phyloP scores from a whole-genome alignment of 441 rosid species.

The Aquilaria agallochum region DNA sequence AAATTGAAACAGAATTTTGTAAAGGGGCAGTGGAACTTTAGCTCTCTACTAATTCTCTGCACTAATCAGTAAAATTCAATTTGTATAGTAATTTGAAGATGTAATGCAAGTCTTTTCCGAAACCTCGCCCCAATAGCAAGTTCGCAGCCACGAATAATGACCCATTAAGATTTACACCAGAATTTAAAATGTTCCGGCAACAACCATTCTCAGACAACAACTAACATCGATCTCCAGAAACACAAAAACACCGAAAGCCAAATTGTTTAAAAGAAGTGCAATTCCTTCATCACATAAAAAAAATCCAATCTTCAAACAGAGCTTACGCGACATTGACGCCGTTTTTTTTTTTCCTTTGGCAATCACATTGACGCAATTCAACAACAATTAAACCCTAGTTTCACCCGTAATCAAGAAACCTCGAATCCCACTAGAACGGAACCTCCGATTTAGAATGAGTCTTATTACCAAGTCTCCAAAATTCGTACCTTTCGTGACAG shows the following conservation, averaged over 20 bases:
- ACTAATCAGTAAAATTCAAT: too few relatives aligned
- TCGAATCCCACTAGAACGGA: neutral
- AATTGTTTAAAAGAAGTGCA: neutral
- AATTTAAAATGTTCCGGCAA: too few relatives aligned
- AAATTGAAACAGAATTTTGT: too few relatives aligned
- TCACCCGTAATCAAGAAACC: slow-evolving; percentile 4
- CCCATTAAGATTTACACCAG: too few relatives aligned
- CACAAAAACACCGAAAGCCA: neutral
- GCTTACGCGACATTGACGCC: neutral
- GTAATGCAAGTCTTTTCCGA: too few relatives aligned
- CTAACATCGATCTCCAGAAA: neutral
- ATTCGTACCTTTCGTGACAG: slow-evolving; percentile 45
- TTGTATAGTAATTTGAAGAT: too few relatives aligned
- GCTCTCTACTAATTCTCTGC: too few relatives aligned
- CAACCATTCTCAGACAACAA: neutral
- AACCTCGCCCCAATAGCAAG: too few relatives aligned
- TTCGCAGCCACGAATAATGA: too few relatives aligned
- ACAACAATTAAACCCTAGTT: slow-evolving; percentile 23
- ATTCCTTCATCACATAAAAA: neutral
- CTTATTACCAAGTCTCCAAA: neutral
- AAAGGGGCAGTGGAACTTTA: too few relatives aligned
- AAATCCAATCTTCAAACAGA: neutral
- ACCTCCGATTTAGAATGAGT: neutral
- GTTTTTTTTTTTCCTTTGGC: too few relatives aligned
- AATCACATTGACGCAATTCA: neutral